Conservation (phyloP, 371 early-diverging fungal species). For the Blakeslea trispora region DNA sequence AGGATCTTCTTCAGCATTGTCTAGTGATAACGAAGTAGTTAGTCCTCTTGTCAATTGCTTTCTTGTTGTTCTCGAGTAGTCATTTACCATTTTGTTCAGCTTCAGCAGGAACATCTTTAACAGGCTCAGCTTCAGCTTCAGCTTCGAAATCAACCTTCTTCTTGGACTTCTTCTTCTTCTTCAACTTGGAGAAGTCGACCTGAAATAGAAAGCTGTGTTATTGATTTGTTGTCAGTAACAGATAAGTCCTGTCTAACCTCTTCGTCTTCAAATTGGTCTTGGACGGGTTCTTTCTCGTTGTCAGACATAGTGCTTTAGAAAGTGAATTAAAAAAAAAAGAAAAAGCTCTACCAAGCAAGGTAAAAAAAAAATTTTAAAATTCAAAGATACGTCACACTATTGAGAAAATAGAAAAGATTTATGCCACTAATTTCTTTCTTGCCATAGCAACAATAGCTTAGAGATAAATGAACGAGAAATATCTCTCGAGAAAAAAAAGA, state of each 20-base stretch:
- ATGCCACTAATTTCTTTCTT: too few species aligned
- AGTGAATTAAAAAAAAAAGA: too few species aligned
- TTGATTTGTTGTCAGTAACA: neutral
- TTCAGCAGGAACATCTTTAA: conserved; percentile 18
- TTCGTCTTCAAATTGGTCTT: conserved; percentile 50
- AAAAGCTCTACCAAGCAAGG: too few species aligned
- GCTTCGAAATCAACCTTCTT: conserved; percentile 56
- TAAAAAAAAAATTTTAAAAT: too few species aligned
- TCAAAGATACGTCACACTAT: too few species aligned
- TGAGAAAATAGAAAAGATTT: too few species aligned
- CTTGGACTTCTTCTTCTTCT: conserved; percentile 61
- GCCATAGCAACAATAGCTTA: too few species aligned
- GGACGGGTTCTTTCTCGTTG: conserved; percentile 49
- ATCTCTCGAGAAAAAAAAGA: too few species aligned
- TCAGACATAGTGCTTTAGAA: conserved; percentile 41
- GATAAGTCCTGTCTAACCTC: conserved; percentile 21
- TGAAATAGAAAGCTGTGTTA: conserved; percentile 8
- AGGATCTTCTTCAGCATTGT: conserved; percentile 61
- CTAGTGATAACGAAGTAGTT: neutral
- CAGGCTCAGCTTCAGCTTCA: conserved; percentile 27
- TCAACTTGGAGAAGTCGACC: conserved; percentile 56
- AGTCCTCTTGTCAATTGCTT: neutral
- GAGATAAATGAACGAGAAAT: too few species aligned
- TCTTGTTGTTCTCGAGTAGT: neutral
- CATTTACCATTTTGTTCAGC: conserved; percentile 24